phyloP scores from a whole-genome alignment of 2,329 filamentous ascomycete genomes.

The Nothophaeocryptopus gaeumannii region DNA sequence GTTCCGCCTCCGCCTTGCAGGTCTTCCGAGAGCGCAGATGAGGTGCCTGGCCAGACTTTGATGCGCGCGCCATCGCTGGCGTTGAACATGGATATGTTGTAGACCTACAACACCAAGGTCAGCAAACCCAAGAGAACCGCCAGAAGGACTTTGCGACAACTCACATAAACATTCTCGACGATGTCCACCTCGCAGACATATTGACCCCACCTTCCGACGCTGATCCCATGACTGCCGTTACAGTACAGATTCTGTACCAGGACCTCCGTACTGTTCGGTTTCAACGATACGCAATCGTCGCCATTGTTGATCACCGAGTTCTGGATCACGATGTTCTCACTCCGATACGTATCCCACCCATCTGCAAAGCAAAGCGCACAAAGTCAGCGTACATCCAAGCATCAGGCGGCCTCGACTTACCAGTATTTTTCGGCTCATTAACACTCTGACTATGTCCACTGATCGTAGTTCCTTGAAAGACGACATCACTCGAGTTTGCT shows the following conservation, averaged over 20 bases:
- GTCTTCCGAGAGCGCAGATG: slow-evolving; percentile 56
- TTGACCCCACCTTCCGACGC: slow-evolving; percentile 69
- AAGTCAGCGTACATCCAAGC: no score
- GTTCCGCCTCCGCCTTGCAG: slow-evolving; percentile 64
- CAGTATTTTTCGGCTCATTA: slow-evolving; percentile 61
- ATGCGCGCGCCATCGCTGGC: slow-evolving; percentile 64
- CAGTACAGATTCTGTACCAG: slow-evolving; percentile 65
- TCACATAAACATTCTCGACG: slow-evolving; percentile 65
- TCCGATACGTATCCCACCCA: slow-evolving; percentile 56
- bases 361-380: slow-evolving; percentile 11
- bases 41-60: slow-evolving; percentile 67
- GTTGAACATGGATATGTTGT: slow-evolving; percentile 40
- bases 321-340: slow-evolving; percentile 62
- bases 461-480: slow-evolving; percentile 63
- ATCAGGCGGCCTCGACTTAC: no score
- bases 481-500: slow-evolving; percentile 62
- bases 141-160: slow-evolving; percentile 3
- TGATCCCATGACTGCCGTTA: slow-evolving; percentile 70
- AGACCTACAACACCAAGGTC: slow-evolving; percentile 37
- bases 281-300: slow-evolving; percentile 72
- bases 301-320: slow-evolving; percentile 63
- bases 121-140: slow-evolving; percentile 50
- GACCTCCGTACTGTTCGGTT: slow-evolving; percentile 68
- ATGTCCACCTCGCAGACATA: slow-evolving; percentile 63
- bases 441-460: slow-evolving; percentile 52